A percentile compares a stretch with the other conserved stretches of the same genome.
Conservation (phyloP, 2,329 filamentous ascomycete species). For the Botryotinia narcissicola region DNA sequence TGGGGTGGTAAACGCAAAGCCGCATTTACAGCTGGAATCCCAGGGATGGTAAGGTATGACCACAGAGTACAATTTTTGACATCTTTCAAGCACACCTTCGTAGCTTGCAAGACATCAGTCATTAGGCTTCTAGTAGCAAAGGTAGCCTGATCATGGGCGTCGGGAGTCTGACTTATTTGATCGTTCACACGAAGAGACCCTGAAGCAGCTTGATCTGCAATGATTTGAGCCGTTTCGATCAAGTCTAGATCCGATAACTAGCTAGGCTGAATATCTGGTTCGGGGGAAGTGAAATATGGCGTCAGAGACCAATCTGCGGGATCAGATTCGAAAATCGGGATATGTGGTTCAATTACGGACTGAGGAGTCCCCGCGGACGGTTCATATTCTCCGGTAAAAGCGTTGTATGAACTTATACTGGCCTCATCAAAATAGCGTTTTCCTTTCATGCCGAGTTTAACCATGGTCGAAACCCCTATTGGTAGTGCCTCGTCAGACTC, state of each 20-base stretch:
- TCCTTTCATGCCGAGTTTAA: slow-evolving; percentile 44
- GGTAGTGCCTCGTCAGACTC: slow-evolving; percentile 54
- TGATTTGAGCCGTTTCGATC: slow-evolving; percentile 65
- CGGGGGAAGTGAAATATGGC: slow-evolving; percentile 58
- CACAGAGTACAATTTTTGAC: slow-evolving; percentile 46
- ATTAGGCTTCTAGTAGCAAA: slow-evolving; percentile 34
- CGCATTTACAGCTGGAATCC: slow-evolving; percentile 53
- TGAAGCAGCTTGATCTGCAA: slow-evolving; percentile 67
- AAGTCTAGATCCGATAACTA: slow-evolving; percentile 54
- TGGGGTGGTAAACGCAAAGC: slow-evolving; percentile 46
- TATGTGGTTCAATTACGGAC: slow-evolving; percentile 31
- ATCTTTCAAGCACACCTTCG: slow-evolving; percentile 46
- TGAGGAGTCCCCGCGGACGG: slow-evolving; percentile 31
- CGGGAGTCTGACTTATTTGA: slow-evolving; percentile 14
- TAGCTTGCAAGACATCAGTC: slow-evolving; percentile 47
- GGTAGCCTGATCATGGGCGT: slow-evolving; percentile 21
- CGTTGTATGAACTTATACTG: slow-evolving; percentile 35
- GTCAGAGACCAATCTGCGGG: slow-evolving; percentile 45
- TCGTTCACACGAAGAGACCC: slow-evolving; percentile 43
- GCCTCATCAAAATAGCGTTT: slow-evolving; percentile 34
- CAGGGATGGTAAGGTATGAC: slow-evolving; percentile 55
- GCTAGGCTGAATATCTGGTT: slow-evolving; percentile 43
- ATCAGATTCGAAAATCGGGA: slow-evolving; percentile 37
- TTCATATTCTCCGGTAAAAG: slow-evolving; percentile 34
- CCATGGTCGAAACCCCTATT: slow-evolving; percentile 50